Base-by-base conservation (phyloP, 352 stramenopile species). In the Thalassiosira exigua region DNA sequence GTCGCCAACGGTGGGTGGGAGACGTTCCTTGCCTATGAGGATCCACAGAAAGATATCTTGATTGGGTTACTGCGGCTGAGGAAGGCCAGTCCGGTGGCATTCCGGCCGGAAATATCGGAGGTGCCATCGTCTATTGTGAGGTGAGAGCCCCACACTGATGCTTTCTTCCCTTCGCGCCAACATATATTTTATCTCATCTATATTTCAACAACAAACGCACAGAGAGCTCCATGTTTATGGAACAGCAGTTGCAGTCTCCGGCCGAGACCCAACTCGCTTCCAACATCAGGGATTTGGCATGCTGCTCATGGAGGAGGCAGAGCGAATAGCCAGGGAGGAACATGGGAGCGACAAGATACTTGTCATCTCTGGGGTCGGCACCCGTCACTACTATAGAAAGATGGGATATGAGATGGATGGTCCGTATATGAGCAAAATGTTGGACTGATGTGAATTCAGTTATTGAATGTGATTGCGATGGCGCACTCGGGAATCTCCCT, bases 221-320 rank as follows among this genome's bases (percentile, higher is more conserved):
- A 62, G 85, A 75, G 68, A 97, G 86, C 89, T 99, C 32, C 96
- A 99, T 67, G 96, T 99, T 4, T 99, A 99, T 80, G 96, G 96
- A n/a, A 97, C 94, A 9, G 97, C 96, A 24, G 96, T 98, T 27
- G 95, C 96, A 21, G 90, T 98, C 4, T 95, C 96, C 39, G 92
- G 91, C n/a, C 87, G 96, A 51, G 96, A 98, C 75, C 95, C 96
- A 44, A 98, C 95, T 26, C 96, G 97, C 61, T 98, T 98, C 86
- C 96, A 98, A 84, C 96, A 98, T 89, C 96, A 96, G 77, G 97
- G 96, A 48, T 98, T 98, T 76, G 96, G 97, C 32, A 98, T 96
- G 67, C 83, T 98, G 61, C 75, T 99, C 12, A 98, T 99, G 96
- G 96, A 98, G 84, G 96, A 98, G 67, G 97, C 97, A 3, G 97